Percentiles rank a stretch among this genome's conserved stretches.
These are phyloP conservation scores for Trichophyton schoenleinii DNA, from an alignment of 2,329 filamentous ascomycete species.

Conservation along the genomic window DNA sequence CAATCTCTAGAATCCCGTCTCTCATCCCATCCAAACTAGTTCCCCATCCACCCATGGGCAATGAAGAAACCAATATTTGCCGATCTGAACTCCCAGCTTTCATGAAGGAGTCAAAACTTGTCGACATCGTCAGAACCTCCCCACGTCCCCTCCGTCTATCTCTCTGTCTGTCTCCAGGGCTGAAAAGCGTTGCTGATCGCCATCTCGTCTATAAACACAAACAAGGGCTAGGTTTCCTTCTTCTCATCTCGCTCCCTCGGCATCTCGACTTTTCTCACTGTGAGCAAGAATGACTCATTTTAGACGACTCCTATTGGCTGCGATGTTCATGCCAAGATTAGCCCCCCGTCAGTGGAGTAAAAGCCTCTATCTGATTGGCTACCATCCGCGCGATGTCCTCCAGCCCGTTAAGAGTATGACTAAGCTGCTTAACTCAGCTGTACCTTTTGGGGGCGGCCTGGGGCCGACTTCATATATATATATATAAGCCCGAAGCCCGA, in stretches of 20 bases:
- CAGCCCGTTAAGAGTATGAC: not conserved
- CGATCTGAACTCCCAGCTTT: not conserved
- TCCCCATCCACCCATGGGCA: no score
- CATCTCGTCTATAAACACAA: not conserved
- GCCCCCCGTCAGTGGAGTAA: not conserved
- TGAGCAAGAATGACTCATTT: constrained; percentile 5
- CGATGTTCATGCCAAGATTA: not conserved
- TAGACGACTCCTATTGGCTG: not conserved
- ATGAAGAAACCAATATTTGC: not conserved
- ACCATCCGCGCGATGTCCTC: no score
- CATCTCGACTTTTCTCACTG: not conserved
- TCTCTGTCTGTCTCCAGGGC: not conserved
- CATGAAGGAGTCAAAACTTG: not conserved
- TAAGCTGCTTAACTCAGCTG: not conserved
- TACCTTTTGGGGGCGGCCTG: not conserved
- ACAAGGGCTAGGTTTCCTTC: not conserved
- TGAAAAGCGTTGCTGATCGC: no score
- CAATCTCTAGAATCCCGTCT: no score
- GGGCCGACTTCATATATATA: not conserved
- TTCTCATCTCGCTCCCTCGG: not conserved
- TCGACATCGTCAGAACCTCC: constrained; percentile 3
- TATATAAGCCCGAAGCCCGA: not conserved
- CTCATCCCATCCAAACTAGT: no score
- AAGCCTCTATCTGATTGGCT: not conserved
- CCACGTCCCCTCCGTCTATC: not conserved